Base-by-base conservation (phyloP, 2,329 filamentous ascomycete genomes). In the Fonsecaea nubica region DNA sequence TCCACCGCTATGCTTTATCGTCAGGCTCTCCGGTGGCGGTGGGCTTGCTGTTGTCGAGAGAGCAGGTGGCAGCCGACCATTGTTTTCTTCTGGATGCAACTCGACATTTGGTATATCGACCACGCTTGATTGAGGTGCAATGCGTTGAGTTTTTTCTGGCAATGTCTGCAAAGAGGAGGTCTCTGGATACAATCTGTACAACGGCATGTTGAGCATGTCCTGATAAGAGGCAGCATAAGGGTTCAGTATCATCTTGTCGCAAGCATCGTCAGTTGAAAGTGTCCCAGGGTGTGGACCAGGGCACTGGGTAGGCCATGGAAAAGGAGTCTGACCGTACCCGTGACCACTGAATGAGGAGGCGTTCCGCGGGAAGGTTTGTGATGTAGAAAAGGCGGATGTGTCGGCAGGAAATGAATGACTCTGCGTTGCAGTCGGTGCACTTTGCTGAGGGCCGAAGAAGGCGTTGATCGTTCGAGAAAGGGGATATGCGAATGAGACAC, bases 201-300 rank as follows among this genome's bases (percentile, higher is more conserved):
- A 35, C 7, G 68, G 65, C 65, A 67, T 67, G 25, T 63, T 65
- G 10, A 69, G 63, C 65, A 69, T 53, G n/a, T 69, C 65, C 56
- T 65, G 57, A 30, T 67, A 69, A 9, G 68, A 65, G 6, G 15
- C 65, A 13, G 68, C 65, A 61, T 61, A 55, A 9, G 68, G 65
- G 36, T 66, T 67, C 25, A 69, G 57, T 15, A 53, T 45, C 50
- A 65, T 30, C 15, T 64, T 60, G 50, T 60, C 42, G 32, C 35
- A 50, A 33, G 25, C 45, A 21, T 48, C 42, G 18, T 56, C 52
- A 8, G 52, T 21, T 30, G 40, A 30, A 35, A 15, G 15, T 13
- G 56, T 54, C 7, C 21, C 38, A 18, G 40, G n/a, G 18, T 42
- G 42, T 21, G 50, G 59, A 25, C 36, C 30, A 18, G 54, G 9